Evolutionary conservation across 1,284 basidiomycete species (phyloP), one percentile per base, ranked within the genome.

Genomic region (Abortiporus biennis): DNA sequence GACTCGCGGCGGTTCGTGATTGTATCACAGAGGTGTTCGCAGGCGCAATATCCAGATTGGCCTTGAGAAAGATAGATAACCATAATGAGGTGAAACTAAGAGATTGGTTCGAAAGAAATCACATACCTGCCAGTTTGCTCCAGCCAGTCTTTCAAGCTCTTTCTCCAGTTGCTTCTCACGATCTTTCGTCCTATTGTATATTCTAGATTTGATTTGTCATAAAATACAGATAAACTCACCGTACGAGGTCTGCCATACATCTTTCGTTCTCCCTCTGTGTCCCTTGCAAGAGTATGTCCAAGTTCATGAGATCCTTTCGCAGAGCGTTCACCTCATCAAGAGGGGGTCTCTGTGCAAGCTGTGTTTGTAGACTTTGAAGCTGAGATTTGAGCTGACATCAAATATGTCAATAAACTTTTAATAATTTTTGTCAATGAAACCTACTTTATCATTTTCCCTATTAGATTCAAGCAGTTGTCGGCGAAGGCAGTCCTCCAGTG

Each of bases 111-210:
- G n/a, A n/a, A n/a, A n/a, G n/a, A 39, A 21, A 23, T n/a, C 32
- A 51, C 63, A 12, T 33, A 69, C 82, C 74, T 85, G 81, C 85
- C 85, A 88, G 52, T 86, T 82, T 42, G 80, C 76, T 0, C 85
- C 85, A 1, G 75, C 79, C 17, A 86, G 59, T 47, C 75, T 69
- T 54, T 88, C 85, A 17, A 88, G 71, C 63, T 76, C 67, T 59
- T 76, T 69, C 54, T 88, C 85, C 19, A 88, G 71, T 63, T 76
- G 68, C 59, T 83, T 82, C 63, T 86, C 82, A 38, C 83, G 67
- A 20, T 67, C 67, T 53, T 72, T 78, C n/a, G 64, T 66, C 48
- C 78, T 49, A 17, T n/a, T 16, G 12, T 4, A 8, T 15, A 16
- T 29, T 25, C 20, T 11, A 24, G 35, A 5, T 35, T 25, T 19